Evolutionary conservation across 805 yeast genomes (phyloP).

Genomic region (Wickerhamomyces subpelliculosus): DNA sequence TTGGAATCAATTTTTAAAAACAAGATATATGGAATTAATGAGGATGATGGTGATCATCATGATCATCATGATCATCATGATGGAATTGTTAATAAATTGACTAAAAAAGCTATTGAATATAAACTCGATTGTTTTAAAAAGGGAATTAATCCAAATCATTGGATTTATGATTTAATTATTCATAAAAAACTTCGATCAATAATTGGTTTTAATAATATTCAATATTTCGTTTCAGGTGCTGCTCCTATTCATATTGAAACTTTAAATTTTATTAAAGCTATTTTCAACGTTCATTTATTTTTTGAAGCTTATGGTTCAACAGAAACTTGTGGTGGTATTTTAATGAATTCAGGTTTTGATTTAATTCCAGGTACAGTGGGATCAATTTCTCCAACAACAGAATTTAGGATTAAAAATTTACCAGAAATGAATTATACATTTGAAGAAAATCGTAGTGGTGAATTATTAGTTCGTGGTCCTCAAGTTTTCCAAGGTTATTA

Average conservation of each 20-base stretch:
- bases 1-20: conserved; percentile 49
- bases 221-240: conserved; percentile 40
- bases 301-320: conserved; percentile 68
- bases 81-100: neutral
- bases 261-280: conserved; percentile 46
- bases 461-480: conserved; percentile 46
- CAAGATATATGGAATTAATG: neutral
- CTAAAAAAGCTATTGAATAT: neutral
- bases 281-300: conserved; percentile 28
- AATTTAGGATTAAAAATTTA: conserved; percentile 48
- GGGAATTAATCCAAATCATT: neutral
- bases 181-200: conserved; percentile 27
- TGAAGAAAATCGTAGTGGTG: conserved; percentile 41
- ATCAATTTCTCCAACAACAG: conserved; percentile 40
- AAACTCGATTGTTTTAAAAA: neutral
- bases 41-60: too few species aligned
- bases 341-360: conserved; percentile 33
- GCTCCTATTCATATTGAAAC: conserved; percentile 61
- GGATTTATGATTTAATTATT: neutral
- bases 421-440: conserved; percentile 49
- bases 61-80: too few species aligned
- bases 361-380: conserved; percentile 30
- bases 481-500: conserved; percentile 30
- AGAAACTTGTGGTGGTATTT: conserved; percentile 53
- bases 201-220: conserved; percentile 34